Evolutionary conservation across 176 grass and related monocot species (phyloP).

Genomic region (Saccharum spontaneum): DNA sequence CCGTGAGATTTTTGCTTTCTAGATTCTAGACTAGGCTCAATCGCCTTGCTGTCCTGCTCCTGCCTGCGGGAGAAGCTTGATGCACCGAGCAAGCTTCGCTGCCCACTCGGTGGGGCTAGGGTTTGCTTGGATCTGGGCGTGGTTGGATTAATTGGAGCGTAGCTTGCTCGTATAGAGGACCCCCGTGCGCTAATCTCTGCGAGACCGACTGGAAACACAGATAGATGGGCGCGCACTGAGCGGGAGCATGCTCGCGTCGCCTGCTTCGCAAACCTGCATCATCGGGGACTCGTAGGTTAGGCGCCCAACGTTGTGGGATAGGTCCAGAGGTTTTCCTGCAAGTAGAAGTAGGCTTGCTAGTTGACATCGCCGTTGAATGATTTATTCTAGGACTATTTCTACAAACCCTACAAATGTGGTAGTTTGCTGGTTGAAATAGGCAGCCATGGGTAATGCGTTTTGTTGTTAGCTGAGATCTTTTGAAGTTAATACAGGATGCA

Average conservation of each 20-base stretch:
- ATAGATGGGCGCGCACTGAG: neutral
- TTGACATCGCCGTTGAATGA: neutral
- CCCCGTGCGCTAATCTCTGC: neutral
- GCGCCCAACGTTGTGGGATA: neutral
- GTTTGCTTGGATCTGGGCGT: constrained; percentile 6
- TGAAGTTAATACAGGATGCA: no score
- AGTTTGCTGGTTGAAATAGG: no score
- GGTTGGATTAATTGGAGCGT: neutral
- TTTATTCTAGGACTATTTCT: neutral
- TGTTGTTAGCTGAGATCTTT: no score
- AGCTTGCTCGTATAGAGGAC: neutral
- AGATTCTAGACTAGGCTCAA: neutral
- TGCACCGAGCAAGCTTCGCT: neutral
- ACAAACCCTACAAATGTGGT: no score
- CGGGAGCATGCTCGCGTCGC: neutral
- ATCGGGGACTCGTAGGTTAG: neutral
- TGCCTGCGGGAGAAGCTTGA: neutral
- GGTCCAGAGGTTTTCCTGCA: neutral
- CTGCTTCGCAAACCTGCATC: neutral
- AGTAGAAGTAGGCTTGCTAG: neutral
- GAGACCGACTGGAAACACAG: neutral
- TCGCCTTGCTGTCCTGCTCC: neutral
- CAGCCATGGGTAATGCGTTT: no score
- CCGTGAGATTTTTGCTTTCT: neutral
- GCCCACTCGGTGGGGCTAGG: constrained; percentile 6